These are phyloP conservation scores for Bryoerythrophyllum caledonicum DNA, from an alignment of 225 moss, liverwort and hornwort genomes.

Conservation along the genomic window DNA sequence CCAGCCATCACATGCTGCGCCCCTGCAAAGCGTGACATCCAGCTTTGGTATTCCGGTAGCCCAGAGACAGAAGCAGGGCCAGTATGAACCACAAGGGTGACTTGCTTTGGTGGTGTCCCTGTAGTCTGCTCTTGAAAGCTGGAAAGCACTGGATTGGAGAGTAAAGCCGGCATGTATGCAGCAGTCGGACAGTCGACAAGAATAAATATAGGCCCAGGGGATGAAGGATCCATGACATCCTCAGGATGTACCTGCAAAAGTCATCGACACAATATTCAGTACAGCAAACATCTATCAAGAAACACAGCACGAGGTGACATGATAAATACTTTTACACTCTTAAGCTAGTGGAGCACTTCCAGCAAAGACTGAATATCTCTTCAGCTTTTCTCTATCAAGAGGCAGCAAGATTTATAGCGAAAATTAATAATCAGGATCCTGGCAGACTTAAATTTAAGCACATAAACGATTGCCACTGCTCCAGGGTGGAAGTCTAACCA, in stretches of 20 bases:
- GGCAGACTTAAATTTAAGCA: conserved; percentile 19
- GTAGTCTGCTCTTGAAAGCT: conserved; percentile 42
- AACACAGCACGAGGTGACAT: not conserved
- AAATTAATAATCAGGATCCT: conserved; percentile 2
- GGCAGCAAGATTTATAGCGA: conserved; percentile 9
- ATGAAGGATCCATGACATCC: conserved; percentile 96
- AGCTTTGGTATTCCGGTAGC: conserved; percentile 62
- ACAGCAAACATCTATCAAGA: not conserved
- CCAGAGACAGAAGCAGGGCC: conserved; percentile 65
- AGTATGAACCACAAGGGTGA: conserved; percentile 82
- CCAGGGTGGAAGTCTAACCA: conserved; percentile 50
- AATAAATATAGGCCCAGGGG: conserved; percentile 89
- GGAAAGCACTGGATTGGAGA: conserved; percentile 60
- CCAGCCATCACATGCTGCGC: conserved; percentile 93
- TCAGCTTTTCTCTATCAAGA: not conserved
- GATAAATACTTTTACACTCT: not conserved
- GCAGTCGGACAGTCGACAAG: conserved; percentile 83
- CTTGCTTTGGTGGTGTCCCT: conserved; percentile 54
- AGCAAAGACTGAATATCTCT: conserved; percentile 13
- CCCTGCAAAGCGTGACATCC: conserved; percentile 75
- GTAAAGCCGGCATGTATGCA: conserved; percentile 59
- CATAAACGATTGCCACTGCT: not conserved
- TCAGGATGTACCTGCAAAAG: conserved; percentile 75
- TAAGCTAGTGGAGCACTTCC: not conserved
- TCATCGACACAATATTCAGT: not conserved